Conservation (phyloP, 441 rosid species). For the Pelargonium myrrhifolium region DNA sequence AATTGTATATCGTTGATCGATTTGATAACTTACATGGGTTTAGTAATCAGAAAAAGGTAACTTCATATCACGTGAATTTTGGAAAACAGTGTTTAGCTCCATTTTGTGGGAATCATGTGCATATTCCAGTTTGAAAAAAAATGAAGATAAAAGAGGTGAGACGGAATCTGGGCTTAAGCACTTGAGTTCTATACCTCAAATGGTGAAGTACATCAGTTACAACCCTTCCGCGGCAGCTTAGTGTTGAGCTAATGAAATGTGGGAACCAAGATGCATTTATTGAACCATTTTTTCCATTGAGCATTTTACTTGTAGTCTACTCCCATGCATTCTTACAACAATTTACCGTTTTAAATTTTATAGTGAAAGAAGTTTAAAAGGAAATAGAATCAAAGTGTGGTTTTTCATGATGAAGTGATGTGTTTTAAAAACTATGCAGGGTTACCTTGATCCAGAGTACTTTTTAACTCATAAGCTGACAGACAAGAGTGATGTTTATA, state of each 20-base stretch:
- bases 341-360: neutral
- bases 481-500: conserved; percentile 95
- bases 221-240: neutral
- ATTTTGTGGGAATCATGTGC: no score
- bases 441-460: conserved; percentile 96
- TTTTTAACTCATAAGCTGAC: conserved; percentile 88
- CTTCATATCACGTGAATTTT: no score
- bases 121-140: no score
- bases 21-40: no score
- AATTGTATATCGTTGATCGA: neutral
- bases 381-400: neutral
- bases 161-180: neutral
- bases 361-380: neutral
- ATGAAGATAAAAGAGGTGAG: no score
- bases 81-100: no score
- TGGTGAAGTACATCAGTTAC: neutral
- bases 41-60: no score
- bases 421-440: conserved; percentile 42
- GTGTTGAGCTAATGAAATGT: neutral
- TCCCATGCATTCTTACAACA: neutral
- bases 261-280: neutral
- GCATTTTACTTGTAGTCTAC: neutral
- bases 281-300: no score
- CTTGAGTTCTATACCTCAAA: neutral
- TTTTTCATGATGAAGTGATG: neutral